Evolutionary conservation across 805 yeast genomes (phyloP), one percentile per base, ranked within the genome.

Genomic region (Scheffersomyces amazonensis): DNA sequence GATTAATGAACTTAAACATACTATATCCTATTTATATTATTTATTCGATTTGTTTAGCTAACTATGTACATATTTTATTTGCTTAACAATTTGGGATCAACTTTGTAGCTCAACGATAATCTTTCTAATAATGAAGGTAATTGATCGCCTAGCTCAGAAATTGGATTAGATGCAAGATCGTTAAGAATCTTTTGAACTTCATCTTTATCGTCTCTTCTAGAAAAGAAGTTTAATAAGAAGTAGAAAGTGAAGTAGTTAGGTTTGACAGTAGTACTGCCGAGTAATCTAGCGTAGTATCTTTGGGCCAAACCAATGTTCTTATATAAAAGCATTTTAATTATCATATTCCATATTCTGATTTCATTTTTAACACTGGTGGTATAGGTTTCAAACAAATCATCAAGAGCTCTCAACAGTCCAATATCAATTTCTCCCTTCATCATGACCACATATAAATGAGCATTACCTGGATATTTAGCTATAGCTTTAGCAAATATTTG

Each of bases 211-310:
- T 60, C 56, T 24, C 50, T 49, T 28, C 53, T 54, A 25, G 52
- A 35, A 34, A 66, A 75, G 47, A 68, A 68, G 31, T 53, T 57
- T 36, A 78, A 49, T 47, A 78, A 50, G 56, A 58, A 76, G 54
- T 63, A 76, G 54, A 52, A 78, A 5, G 81, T 75, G 61, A 50
- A 78, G 41, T 59, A 52, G 50, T 78, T 78, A n/a, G 81, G 79
- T 12, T 47, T 43, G 10, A 44, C 39, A 21, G 46, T 42, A 31
- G 48, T 27, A 39, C 56, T 54, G 20, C 47, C 40, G 43, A 62
- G 56, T 40, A 74, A 53, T n/a, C 50, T 49, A 10, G 56, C 44
- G 47, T 67, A 68, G 46, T 71, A 75, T 22, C 62, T 39, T 35
- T 64, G 52, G 1, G 80, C 79, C 31, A 66, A 56, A 2, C 49